Evolutionary conservation across 495 filamentous ascomycete genomes (phyloP), one percentile per base, ranked within the genome.

Genomic region (Thozetella sp.): DNA sequence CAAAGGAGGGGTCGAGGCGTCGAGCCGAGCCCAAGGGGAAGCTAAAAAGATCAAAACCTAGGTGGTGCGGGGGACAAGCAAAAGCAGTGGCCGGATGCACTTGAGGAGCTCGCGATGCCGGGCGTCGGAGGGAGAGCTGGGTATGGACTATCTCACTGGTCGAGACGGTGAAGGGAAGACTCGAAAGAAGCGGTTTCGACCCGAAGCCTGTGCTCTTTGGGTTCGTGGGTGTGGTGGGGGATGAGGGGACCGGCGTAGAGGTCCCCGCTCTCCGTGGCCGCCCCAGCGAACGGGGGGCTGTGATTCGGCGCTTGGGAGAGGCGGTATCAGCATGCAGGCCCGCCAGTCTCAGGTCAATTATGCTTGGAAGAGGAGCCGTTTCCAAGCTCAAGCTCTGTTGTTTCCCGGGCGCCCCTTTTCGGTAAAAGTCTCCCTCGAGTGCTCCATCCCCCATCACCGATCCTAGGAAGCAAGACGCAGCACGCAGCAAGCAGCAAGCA

Each of bases 231-330:
- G 63, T 57, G 54, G 66, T 58, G 66, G 30, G 61, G 25, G 22
- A 30, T 52, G 56, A 53, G 53, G 53, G 27, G 37, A 54, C 43
- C 57, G 25, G 19, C 58, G 63, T 65, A 60, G 60, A 67, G 63
- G 61, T 68, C 56, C 51, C 34, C 26, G n/a, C 40, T 57, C 43
- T 17, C 27, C 10, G 15, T 19, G 19, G 23, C 24, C 53, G 2
- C 37, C 30, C n/a, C 10, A 27, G 59, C 52, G 20, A 57, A 34
- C 22, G 40, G 43, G 26, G 37, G 52, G 51, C 56, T 63, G 53
- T 66, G 68, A 67, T 68, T 71, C 68, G 68, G 63, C 55, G 56
- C 53, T 30, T 45, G 56, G n/a, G 52, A 58, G 50, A 64, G 53
- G 67, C 67, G 64, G 67, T 69, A 23, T 54, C 19, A 40, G 37